Evolutionary conservation across 345 rosid species (phyloP).

Genomic region (Bruguiera sexangula): DNA sequence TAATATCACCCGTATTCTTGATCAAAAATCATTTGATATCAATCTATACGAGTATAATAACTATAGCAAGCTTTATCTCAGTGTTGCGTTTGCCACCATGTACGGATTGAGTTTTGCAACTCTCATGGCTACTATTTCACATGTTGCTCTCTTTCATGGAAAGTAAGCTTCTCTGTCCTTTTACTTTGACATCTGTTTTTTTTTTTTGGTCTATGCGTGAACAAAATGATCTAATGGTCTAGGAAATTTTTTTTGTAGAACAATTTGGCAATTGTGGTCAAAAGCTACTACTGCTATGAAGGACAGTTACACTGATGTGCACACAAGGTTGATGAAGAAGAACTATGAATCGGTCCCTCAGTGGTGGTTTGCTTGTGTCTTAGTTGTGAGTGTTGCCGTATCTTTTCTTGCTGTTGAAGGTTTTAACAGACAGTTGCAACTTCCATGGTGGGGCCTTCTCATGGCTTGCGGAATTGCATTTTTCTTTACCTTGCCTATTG

Average conservation of each 20-base stretch:
- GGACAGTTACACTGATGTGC: conserved; percentile 38
- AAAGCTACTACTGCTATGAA: conserved; percentile 42
- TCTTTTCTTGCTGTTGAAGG: conserved; percentile 35
- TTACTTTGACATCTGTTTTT: too few relatives aligned
- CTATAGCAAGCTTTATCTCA: conserved; percentile 73
- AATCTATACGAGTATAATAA: conserved; percentile 35
- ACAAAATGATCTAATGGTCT: too few relatives aligned
- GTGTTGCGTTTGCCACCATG: conserved; percentile 52
- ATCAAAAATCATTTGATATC: conserved; percentile 41
- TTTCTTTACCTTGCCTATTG: conserved; percentile 49
- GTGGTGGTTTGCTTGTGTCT: conserved; percentile 56
- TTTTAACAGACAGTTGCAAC: conserved; percentile 42
- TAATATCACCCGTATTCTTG: conserved; percentile 56
- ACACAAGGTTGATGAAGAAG: conserved; percentile 61
- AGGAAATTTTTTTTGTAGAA: conserved; percentile 22
- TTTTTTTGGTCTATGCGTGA: too few relatives aligned
- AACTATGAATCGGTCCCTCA: conserved; percentile 45
- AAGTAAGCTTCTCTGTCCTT: conserved; percentile 35
- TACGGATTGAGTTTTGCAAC: conserved; percentile 70
- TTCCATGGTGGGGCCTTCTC: conserved; percentile 74
- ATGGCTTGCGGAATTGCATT: conserved; percentile 50
- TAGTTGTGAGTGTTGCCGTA: neutral
- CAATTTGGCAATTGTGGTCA: conserved; percentile 64
- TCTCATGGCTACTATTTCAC: conserved; percentile 53
- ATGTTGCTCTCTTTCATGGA: conserved; percentile 69